Evolutionary conservation across 345 rosid species (phyloP).

Genomic region (Alliaria petiolata): DNA sequence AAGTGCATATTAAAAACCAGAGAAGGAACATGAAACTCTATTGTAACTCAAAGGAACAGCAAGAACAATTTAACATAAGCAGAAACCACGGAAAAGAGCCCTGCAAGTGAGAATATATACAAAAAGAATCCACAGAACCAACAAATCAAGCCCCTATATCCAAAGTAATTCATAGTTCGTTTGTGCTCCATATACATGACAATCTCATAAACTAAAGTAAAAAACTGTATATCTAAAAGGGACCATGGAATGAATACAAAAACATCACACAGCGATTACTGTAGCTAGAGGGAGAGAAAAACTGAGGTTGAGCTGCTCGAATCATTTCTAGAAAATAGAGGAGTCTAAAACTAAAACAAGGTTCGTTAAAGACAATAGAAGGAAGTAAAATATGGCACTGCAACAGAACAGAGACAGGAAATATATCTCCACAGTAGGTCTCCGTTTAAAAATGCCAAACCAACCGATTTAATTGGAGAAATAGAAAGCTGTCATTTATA

Average conservation of each 20-base stretch:
- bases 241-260: slow-evolving; percentile 7
- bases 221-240: not conserved
- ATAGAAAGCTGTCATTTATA: too few species aligned
- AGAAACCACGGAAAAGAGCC: not conserved
- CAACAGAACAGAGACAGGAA: slow-evolving; percentile 13
- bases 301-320: too few species aligned
- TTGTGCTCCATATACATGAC: slow-evolving; percentile 7
- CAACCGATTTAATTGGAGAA: not conserved
- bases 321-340: too few species aligned
- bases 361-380: too few species aligned
- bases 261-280: not conserved
- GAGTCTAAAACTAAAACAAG: too few species aligned
- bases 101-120: not conserved
- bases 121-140: slow-evolving; percentile 7
- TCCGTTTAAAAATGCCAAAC: not conserved
- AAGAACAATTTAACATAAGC: not conserved
- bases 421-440: slow-evolving; percentile 4
- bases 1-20: slow-evolving; percentile 21
- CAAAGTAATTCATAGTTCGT: slow-evolving; percentile 11
- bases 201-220: slow-evolving; percentile 3
- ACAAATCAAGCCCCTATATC: slow-evolving; percentile 11
- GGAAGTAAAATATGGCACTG: slow-evolving; percentile 14
- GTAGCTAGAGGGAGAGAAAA: not conserved
- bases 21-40: slow-evolving; percentile 7
- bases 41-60: slow-evolving; percentile 10